phyloP scores from a whole-genome alignment of 345 rosid species.

The Ceriops zippeliana region DNA sequence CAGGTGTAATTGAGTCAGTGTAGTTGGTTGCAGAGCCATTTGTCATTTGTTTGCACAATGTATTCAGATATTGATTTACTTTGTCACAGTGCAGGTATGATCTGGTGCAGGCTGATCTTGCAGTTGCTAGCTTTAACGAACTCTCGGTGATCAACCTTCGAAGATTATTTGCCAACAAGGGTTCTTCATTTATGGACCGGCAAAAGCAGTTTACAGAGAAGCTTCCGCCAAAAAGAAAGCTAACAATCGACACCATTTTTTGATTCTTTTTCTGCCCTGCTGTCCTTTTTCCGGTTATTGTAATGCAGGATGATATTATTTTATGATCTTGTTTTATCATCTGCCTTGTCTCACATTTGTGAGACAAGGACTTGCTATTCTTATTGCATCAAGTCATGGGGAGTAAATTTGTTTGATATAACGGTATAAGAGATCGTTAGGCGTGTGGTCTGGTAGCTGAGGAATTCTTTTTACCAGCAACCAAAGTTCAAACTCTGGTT shows the following conservation, averaged over 20 bases:
- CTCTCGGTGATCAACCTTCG: conserved; percentile 89
- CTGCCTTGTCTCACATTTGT: too few species aligned
- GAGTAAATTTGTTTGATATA: too few species aligned
- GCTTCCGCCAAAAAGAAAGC: conserved; percentile 75
- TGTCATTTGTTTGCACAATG: background rate
- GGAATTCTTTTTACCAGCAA: too few species aligned
- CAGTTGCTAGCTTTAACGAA: conserved; percentile 71
- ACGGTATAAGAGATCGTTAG: too few species aligned
- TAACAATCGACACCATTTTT: conserved; percentile 76
- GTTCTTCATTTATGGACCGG: conserved; percentile 80
- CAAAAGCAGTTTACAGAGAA: conserved; percentile 78
- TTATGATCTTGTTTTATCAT: background rate
- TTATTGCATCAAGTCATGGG: background rate
- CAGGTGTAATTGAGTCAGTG: background rate
- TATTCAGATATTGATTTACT: background rate
- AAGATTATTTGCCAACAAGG: conserved; percentile 85
- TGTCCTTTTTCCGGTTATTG: background rate
- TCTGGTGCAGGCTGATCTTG: conserved; percentile 91
- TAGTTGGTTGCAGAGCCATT: background rate
- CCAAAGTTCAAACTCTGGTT: too few species aligned
- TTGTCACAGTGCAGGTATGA: conserved; percentile 58
- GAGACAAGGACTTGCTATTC: background rate
- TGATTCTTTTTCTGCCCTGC: conserved; percentile 27
- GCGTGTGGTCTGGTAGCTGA: too few species aligned
- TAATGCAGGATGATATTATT: conserved; percentile 8